Evolutionary conservation across 2,329 filamentous ascomycete genomes (phyloP).

Genomic region (Pseudocercospora cruenta): DNA sequence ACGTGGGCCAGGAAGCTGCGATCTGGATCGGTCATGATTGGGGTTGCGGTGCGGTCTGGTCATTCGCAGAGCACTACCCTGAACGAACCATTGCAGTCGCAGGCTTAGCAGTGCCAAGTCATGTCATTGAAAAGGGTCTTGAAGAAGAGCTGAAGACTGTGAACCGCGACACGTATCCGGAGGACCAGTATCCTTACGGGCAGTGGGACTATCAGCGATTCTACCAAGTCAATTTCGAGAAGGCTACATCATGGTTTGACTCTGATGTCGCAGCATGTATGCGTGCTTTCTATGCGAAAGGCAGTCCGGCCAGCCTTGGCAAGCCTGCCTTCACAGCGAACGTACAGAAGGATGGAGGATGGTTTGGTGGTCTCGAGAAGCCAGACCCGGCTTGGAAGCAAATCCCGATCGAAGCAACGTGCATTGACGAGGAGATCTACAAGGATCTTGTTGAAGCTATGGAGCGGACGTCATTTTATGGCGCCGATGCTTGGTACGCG

Average conservation of each 20-base stretch:
- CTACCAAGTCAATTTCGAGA: constrained; percentile 38
- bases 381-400: constrained; percentile 33
- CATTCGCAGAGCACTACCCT: constrained; percentile 34
- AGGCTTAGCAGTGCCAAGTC: constrained; percentile 46
- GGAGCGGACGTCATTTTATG: constrained; percentile 46
- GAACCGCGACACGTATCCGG: constrained; percentile 52
- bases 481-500: constrained; percentile 47
- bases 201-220: constrained; percentile 43
- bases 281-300: constrained; percentile 33
- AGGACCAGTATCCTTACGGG: constrained; percentile 45
- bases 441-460: constrained; percentile 41
- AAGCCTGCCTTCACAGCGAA: constrained; percentile 32
- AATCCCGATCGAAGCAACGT: constrained; percentile 37
- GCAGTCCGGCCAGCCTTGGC: constrained; percentile 32
- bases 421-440: constrained; percentile 38
- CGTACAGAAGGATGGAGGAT: constrained; percentile 36
- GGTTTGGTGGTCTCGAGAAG: constrained; percentile 37
- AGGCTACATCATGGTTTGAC: constrained; percentile 27
- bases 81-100: constrained; percentile 38
- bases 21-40: constrained; percentile 56
- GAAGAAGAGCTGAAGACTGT: constrained; percentile 41
- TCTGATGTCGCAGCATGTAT: constrained; percentile 32
- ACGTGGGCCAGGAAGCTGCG: constrained; percentile 44
- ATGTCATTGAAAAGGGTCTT: constrained; percentile 47
- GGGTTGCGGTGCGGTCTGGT: constrained; percentile 42